These are phyloP conservation scores for Fusarium nisikadoi DNA, from an alignment of 2,329 filamentous ascomycete species.

Conservation along the genomic window DNA sequence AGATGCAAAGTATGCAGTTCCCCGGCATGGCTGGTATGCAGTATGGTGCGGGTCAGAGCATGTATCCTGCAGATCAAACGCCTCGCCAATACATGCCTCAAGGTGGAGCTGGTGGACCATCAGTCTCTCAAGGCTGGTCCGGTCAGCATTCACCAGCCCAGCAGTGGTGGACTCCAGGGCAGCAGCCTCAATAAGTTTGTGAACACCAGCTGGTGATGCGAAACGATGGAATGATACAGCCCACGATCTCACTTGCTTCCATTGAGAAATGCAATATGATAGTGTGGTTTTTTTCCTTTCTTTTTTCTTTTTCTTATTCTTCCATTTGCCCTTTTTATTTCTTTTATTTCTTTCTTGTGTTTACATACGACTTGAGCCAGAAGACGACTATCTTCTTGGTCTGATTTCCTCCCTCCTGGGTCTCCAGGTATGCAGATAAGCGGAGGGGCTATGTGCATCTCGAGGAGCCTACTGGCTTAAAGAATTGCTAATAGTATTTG, in stretches of 20 bases:
- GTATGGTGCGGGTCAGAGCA: constrained; percentile 66
- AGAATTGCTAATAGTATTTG: constrained; percentile 50
- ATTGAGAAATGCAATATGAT: constrained; percentile 26
- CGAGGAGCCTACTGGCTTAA: constrained; percentile 41
- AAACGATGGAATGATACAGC: constrained; percentile 39
- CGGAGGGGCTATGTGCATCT: constrained; percentile 52
- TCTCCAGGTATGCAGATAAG: constrained; percentile 51
- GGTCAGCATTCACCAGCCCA: constrained; percentile 72
- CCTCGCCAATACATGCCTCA: constrained; percentile 76
- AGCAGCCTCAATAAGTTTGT: constrained; percentile 54
- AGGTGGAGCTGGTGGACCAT: constrained; percentile 61
- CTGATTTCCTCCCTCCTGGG: constrained; percentile 48
- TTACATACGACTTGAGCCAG: constrained; percentile 23
- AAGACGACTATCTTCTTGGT: constrained; percentile 40
- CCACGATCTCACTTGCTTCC: constrained; percentile 23
- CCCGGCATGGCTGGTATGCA: constrained; percentile 70
- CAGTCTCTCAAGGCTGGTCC: constrained; percentile 64
- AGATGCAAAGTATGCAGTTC: constrained; percentile 71
- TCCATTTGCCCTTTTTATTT: constrained; percentile 6
- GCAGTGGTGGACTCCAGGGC: constrained; percentile 65
- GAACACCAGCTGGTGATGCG: constrained; percentile 21
- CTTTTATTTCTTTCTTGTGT: neutral
- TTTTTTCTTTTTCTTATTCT: constrained; percentile 20
- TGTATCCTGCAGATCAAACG: constrained; percentile 71
- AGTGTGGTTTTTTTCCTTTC: constrained; percentile 9